Base-by-base conservation (phyloP, 805 yeast genomes). In the Candida taoyuanica region DNA sequence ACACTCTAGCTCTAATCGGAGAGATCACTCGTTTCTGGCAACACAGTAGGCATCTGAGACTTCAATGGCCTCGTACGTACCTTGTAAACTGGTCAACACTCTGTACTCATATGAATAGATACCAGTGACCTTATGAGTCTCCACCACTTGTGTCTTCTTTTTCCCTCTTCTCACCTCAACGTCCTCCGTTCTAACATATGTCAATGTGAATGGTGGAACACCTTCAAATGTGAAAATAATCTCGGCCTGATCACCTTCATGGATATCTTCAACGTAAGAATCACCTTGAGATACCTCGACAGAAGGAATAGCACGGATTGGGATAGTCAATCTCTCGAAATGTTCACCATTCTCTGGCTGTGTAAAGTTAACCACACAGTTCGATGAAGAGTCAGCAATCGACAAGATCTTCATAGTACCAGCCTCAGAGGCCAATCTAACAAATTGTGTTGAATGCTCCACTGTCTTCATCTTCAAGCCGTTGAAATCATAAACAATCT, bases 211-310 rank as follows among this genome's bases (percentile, higher is more conserved):
- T 11, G 99, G 99, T 9, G 98, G 95, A 0, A 79, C 74, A 13
- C 98, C 98, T 24, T 74, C 73, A 53, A 93, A 85, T 16, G 77
- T 73, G 63, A 93, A 91, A 2, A 73, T 73, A 33, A 93, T 78
- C 56, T 88, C 96, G 1, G 94, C 89, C 53, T 84, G 85, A 48
- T 93, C 98, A 33, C 98, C 98, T 56, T 87, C 95, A 53, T 88
- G 95, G 30, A 93, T 85, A 58, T 86, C 91, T 53, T 81, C 89
- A 39, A 81, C 75, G 7, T 80, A 64, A 14, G 75, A 65, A 40
- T 77, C 81, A n/a, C 96, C 95, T 51, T 81, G 85, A 17, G 81
- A 75, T 13, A 91, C 79, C 42, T 82, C 88, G 13, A 91, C 96
- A 0, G 95, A 81, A 19, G 85, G 85, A 26, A 75, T 65, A n/a